These are phyloP conservation scores for Malus sylvestris DNA, from an alignment of 306 rosid genomes.

Conservation along the genomic window DNA sequence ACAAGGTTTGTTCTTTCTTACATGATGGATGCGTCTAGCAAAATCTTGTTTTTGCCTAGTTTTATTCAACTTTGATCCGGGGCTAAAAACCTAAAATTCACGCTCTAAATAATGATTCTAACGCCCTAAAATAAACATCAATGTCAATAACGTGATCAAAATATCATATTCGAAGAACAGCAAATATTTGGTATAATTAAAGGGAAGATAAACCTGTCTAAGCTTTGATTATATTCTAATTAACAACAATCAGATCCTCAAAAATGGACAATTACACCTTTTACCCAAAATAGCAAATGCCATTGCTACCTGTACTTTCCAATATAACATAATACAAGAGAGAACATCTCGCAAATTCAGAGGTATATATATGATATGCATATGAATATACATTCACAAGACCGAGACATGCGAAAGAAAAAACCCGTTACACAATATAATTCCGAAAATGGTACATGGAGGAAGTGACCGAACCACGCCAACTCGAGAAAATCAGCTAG, in stretches of 20 bases:
- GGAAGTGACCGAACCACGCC: neutral
- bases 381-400: neutral
- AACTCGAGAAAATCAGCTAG: neutral
- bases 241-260: neutral
- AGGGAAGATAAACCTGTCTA: neutral
- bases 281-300: neutral
- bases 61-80: too few species aligned
- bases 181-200: neutral
- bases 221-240: neutral
- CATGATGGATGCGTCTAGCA: too few species aligned
- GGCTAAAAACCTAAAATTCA: too few species aligned
- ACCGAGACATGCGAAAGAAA: neutral
- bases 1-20: too few species aligned
- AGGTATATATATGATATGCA: constrained; percentile 3
- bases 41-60: too few species aligned
- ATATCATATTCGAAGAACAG: too few species aligned
- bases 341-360: constrained; percentile 8
- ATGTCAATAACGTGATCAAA: too few species aligned
- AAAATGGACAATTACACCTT: neutral
- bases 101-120: too few species aligned
- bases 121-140: too few species aligned
- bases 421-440: neutral
- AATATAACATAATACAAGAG: neutral
- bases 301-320: neutral
- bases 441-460: neutral